These are phyloP conservation scores for Ophiostoma triangulosporum DNA, from an alignment of 2,329 filamentous ascomycete species.

Conservation along the genomic window DNA sequence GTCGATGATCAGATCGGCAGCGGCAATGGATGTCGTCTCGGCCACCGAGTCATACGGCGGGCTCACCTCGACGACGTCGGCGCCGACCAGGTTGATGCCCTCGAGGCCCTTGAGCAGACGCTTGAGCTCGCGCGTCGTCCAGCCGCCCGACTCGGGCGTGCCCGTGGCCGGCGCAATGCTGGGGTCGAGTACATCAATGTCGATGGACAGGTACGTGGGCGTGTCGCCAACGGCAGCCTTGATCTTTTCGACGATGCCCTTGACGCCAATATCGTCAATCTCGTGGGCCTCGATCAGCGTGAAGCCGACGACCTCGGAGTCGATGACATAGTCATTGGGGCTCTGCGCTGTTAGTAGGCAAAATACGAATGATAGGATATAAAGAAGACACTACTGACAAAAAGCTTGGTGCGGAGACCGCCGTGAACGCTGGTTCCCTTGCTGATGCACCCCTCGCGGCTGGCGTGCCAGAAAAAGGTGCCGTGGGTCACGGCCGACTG, in stretches of 20 bases:
- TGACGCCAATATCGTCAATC: constrained; percentile 25
- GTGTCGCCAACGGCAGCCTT: constrained; percentile 29
- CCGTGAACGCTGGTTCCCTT: constrained; percentile 47
- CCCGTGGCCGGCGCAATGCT: constrained; percentile 42
- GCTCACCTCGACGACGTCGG: constrained; percentile 78
- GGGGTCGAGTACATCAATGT: constrained; percentile 23
- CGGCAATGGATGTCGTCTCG: constrained; percentile 10
- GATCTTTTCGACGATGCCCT: constrained; percentile 8
- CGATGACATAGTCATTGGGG: constrained; percentile 43
- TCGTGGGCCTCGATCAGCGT: constrained; percentile 60
- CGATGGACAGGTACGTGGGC: constrained; percentile 15
- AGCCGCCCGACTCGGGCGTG: constrained; percentile 79
- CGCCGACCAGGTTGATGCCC: constrained; percentile 69
- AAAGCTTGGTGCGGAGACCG: constrained; percentile 2
- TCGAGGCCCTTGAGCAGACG: constrained; percentile 70
- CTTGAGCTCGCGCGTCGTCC: constrained; percentile 79
- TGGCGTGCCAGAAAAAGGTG: constrained; percentile 75
- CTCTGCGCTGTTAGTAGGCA: not conserved
- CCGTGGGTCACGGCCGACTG: constrained; percentile 71
- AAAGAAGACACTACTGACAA: not conserved
- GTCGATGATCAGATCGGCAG: constrained; percentile 10
- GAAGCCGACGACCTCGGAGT: constrained; percentile 73
- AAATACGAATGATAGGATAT: not conserved
- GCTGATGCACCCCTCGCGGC: constrained; percentile 65
- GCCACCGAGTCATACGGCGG: constrained; percentile 58